These are phyloP conservation scores for Rhodotorula sp. DNA, from an alignment of 1,284 basidiomycete species.

Conservation along the genomic window DNA sequence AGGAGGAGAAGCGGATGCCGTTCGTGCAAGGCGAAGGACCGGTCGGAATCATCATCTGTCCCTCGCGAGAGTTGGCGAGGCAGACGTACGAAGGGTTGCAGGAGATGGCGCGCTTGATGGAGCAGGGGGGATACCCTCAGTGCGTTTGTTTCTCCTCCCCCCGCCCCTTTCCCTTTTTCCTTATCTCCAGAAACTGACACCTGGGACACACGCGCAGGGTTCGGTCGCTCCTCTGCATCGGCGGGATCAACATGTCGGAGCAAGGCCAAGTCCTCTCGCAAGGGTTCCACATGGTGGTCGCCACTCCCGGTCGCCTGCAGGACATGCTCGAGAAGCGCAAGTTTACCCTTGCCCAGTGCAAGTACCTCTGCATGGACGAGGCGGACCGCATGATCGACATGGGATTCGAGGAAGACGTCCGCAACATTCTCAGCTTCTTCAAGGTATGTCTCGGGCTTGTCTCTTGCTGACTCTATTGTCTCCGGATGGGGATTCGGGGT, in stretches of 20 bases:
- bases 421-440: slow-evolving; percentile 98
- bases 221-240: slow-evolving; percentile 88
- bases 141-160: slow-evolving; percentile 31
- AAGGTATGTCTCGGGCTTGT: slow-evolving; percentile 58
- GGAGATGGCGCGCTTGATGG: slow-evolving; percentile 76
- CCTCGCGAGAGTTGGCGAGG: slow-evolving; percentile 86
- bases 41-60: slow-evolving; percentile 90
- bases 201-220: slow-evolving; percentile 47
- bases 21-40: slow-evolving; percentile 93
- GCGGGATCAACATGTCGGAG: slow-evolving; percentile 96
- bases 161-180: background rate
- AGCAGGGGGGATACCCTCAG: slow-evolving; percentile 79
- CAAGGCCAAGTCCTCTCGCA: slow-evolving; percentile 84
- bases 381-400: slow-evolving; percentile 99
- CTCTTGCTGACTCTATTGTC: background rate
- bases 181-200: background rate
- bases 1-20: slow-evolving; percentile 86
- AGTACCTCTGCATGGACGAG: slow-evolving; percentile 95
- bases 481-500: no score
- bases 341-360: slow-evolving; percentile 77
- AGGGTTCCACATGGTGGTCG: slow-evolving; percentile 93
- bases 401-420: slow-evolving; percentile 97
- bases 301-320: slow-evolving; percentile 57
- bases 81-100: slow-evolving; percentile 95
- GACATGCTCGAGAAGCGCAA: slow-evolving; percentile 78